A percentile compares a stretch with the other conserved stretches of the same genome.
phyloP scores from a whole-genome alignment of 805 yeast genomes.

The Zygosaccharomyces bisporus region DNA sequence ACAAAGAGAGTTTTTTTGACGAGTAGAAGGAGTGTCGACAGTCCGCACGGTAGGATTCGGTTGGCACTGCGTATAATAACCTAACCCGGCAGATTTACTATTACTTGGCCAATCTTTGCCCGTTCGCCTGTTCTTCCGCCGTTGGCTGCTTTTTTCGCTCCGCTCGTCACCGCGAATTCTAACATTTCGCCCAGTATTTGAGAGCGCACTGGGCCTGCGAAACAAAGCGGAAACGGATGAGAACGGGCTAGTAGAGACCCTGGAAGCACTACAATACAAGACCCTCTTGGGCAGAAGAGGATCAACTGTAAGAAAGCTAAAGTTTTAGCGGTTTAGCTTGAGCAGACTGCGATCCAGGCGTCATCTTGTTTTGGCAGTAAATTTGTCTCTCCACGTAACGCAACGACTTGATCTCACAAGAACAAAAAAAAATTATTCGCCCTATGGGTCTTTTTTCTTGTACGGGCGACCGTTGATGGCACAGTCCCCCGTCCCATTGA shows the following conservation, averaged over 20 bases:
- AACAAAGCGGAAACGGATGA: conserved; percentile 1
- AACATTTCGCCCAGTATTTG: neutral
- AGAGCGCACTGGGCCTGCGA: conserved; percentile 4
- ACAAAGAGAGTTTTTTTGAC: too few species aligned
- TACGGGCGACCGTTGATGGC: conserved; percentile 7
- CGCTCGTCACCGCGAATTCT: conserved; percentile 7
- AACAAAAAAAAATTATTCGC: conserved; percentile 5
- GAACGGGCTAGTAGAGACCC: neutral
- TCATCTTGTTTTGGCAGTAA: neutral
- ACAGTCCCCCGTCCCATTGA: conserved; percentile 5
- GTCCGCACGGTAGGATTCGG: too few species aligned
- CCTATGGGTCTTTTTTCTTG: conserved; percentile 7
- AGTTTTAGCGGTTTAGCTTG: neutral
- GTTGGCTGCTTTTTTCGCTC: conserved; percentile 7
- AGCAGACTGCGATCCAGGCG: neutral
- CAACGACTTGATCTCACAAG: conserved; percentile 2
- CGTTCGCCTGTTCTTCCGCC: neutral
- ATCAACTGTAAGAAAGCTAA: neutral
- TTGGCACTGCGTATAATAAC: too few species aligned
- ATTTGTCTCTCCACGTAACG: conserved; percentile 1
- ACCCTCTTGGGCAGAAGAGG: neutral
- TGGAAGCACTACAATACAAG: neutral
- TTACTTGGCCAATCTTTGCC: neutral
- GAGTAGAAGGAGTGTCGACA: too few species aligned
- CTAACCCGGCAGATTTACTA: too few species aligned